Percentiles rank a stretch among this genome's conserved stretches.
These are phyloP conservation scores for Albugo candida DNA, from an alignment of 352 stramenopile species.

Conservation along the genomic window DNA sequence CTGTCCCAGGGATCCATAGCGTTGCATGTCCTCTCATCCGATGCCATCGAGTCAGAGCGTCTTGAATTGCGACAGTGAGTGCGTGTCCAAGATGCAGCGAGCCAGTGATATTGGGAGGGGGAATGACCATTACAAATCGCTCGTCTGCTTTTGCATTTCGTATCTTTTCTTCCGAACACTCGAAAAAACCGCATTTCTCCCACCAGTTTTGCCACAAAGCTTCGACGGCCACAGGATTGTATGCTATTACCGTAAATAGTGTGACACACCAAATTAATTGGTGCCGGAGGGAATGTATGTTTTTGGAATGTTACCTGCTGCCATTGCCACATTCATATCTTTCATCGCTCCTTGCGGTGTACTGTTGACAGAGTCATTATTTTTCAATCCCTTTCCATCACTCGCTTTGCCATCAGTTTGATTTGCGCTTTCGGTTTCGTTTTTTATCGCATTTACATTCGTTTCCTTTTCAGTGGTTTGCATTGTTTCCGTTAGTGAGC, in stretches of 20 bases:
- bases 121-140: conserved; percentile 96
- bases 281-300: too few relatives aligned
- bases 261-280: conserved; percentile 5
- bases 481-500: too few relatives aligned
- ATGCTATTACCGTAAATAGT: too few relatives aligned
- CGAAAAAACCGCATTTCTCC: conserved; percentile 92
- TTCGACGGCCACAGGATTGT: conserved; percentile 94
- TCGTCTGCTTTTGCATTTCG: conserved; percentile 57
- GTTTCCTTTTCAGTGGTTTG: too few relatives aligned
- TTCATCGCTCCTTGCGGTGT: conserved; percentile 93
- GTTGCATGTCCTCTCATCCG: conserved; percentile 94
- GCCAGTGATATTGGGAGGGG: conserved; percentile 69
- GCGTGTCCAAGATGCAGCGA: conserved; percentile 96
- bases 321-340: conserved; percentile 80
- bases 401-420: too few relatives aligned
- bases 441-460: too few relatives aligned
- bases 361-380: conserved; percentile 86
- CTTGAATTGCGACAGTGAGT: conserved; percentile 94
- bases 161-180: conserved; percentile 77
- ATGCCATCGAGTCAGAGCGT: conserved; percentile 95
- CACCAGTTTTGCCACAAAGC: conserved; percentile 98
- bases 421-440: too few relatives aligned
- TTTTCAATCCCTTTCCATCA: too few relatives aligned
- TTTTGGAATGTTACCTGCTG: too few relatives aligned
- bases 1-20: conserved; percentile 93